These are phyloP conservation scores for Curvularia hawaiiensis DNA, from an alignment of 2,329 filamentous ascomycete species.

Conservation along the genomic window DNA sequence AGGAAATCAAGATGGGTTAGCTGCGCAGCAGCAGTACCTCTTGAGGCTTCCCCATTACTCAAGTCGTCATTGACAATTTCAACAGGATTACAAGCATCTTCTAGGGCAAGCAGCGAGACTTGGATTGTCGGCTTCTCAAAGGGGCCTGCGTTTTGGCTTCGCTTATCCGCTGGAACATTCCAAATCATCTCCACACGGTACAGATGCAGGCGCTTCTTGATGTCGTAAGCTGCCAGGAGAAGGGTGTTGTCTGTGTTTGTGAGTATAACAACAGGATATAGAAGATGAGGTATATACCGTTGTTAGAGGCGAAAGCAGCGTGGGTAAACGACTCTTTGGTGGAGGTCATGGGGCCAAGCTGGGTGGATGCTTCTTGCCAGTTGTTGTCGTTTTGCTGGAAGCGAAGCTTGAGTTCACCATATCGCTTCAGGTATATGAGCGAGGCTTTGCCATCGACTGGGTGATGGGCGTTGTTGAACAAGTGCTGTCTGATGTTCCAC, in stretches of 20 bases:
- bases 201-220: slow-evolving; percentile 73
- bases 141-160: slow-evolving; percentile 52
- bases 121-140: slow-evolving; percentile 47
- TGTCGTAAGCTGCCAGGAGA: slow-evolving; percentile 70
- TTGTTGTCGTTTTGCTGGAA: slow-evolving; percentile 76
- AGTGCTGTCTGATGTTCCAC: slow-evolving; percentile 70
- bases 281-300: slow-evolving; percentile 43
- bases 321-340: slow-evolving; percentile 56
- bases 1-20: slow-evolving; percentile 78
- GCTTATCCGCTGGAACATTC: slow-evolving; percentile 65
- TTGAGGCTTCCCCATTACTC: slow-evolving; percentile 28
- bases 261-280: no score
- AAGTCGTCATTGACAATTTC: slow-evolving; percentile 32
- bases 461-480: slow-evolving; percentile 74
- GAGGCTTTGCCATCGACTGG: slow-evolving; percentile 73
- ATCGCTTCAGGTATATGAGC: slow-evolving; percentile 75
- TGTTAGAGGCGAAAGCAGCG: slow-evolving; percentile 63
- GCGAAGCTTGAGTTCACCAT: slow-evolving; percentile 74
- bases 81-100: slow-evolving; percentile 41
- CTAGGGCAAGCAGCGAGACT: slow-evolving; percentile 34
- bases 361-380: slow-evolving; percentile 73
- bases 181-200: slow-evolving; percentile 77
- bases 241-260: slow-evolving; percentile 51
- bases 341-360: slow-evolving; percentile 73
- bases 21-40: slow-evolving; percentile 38